These are phyloP conservation scores for Avena eriantha DNA, from an alignment of 176 grass and related monocot species.

Conservation along the genomic window DNA sequence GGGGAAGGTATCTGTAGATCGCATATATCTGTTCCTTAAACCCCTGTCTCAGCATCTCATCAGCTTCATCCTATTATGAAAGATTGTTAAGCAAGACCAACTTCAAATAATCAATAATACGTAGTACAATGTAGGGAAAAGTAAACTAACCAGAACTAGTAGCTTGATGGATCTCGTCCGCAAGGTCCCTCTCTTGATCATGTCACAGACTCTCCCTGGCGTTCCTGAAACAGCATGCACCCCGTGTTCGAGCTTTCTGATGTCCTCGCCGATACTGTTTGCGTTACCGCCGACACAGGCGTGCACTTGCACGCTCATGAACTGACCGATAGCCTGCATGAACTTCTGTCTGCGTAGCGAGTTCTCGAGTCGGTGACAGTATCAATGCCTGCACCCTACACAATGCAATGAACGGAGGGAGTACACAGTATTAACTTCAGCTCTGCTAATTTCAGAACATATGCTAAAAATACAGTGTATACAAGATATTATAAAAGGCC, in stretches of 20 bases:
- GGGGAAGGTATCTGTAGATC: slow-evolving; percentile 88
- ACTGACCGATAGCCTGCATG: slow-evolving; percentile 74
- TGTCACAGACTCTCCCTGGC: slow-evolving; percentile 80
- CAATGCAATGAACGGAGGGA: neutral
- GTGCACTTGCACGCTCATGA: slow-evolving; percentile 79
- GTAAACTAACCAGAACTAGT: slow-evolving; percentile 65
- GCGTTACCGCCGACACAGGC: slow-evolving; percentile 79
- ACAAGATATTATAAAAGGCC: no score
- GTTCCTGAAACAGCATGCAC: slow-evolving; percentile 92
- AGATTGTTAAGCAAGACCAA: neutral
- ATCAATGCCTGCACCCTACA: slow-evolving; percentile 86
- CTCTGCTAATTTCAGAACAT: neutral
- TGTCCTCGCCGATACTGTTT: slow-evolving; percentile 72
- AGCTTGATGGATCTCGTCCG: slow-evolving; percentile 90
- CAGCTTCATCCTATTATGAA: slow-evolving; percentile 77
- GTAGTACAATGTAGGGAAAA: neutral
- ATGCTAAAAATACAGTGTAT: neutral
- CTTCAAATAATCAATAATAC: neutral
- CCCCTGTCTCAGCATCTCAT: slow-evolving; percentile 93
- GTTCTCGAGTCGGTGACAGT: slow-evolving; percentile 86
- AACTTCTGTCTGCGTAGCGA: slow-evolving; percentile 87
- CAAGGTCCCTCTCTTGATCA: slow-evolving; percentile 89
- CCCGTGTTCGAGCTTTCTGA: slow-evolving; percentile 79
- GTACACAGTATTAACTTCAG: slow-evolving; percentile 7
- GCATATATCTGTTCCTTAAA: slow-evolving; percentile 99